Evolutionary conservation across 2,329 filamentous ascomycete species (phyloP).

Genomic region (Rhinocladiella similis): DNA sequence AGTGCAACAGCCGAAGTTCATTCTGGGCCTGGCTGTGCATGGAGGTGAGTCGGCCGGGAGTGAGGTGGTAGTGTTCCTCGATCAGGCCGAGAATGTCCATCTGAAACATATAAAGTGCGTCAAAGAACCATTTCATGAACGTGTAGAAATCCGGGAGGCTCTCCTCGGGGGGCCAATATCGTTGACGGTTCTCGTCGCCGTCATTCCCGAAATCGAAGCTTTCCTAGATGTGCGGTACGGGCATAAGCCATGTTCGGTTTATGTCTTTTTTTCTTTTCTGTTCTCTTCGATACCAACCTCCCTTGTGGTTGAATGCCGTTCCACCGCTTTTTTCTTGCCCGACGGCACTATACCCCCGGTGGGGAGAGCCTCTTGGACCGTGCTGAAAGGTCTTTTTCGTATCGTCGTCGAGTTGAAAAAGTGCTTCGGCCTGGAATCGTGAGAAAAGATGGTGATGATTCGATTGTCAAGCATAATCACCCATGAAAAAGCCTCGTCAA

Average conservation of each 20-base stretch:
- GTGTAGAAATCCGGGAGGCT: neutral
- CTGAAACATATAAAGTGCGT: neutral
- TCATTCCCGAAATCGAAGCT: neutral
- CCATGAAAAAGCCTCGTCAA: too few species aligned
- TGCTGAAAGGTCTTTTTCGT: too few species aligned
- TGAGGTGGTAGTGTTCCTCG: neutral
- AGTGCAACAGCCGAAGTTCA: slow-evolving; percentile 69
- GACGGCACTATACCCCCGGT: neutral
- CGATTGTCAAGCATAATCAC: too few species aligned
- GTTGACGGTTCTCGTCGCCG: neutral
- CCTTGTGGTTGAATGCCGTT: neutral
- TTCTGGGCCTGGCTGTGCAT: neutral
- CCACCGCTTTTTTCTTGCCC: neutral
- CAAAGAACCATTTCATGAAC: neutral
- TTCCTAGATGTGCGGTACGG: neutral
- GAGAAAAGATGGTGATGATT: too few species aligned
- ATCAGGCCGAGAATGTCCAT: neutral
- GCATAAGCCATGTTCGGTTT: too few species aligned
- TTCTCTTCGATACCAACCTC: neutral
- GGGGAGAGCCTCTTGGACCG: neutral
- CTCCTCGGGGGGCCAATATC: neutral
- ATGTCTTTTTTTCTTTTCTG: too few species aligned
- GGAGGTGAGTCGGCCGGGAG: neutral
- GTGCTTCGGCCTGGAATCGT: too few species aligned
- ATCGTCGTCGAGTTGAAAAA: too few species aligned